Percentiles rank a stretch among this genome's conserved stretches.
Evolutionary conservation across 768 basidiomycete genomes (phyloP).

Genomic region (Lanmaoa pseudosensibilis): DNA sequence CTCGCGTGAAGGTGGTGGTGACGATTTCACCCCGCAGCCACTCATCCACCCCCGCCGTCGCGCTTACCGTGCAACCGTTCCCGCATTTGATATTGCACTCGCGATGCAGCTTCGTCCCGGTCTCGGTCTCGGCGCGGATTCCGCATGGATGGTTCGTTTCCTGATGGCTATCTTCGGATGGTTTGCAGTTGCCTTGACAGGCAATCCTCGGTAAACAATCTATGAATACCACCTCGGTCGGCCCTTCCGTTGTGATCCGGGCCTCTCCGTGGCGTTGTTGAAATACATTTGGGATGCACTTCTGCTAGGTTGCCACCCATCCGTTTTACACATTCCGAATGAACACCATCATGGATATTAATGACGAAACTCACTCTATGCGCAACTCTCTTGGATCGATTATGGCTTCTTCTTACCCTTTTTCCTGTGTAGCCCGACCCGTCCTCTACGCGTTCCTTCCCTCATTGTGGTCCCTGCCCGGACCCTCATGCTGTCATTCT

Average conservation of each 20-base stretch:
- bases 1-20: neutral
- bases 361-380: conserved; percentile 4
- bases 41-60: conserved; percentile 25
- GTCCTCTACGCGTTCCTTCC: neutral
- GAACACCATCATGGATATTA: conserved; percentile 5
- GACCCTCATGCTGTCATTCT: neutral
- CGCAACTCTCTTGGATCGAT: conserved; percentile 3
- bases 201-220: conserved; percentile 27
- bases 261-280: conserved; percentile 3
- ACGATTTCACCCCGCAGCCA: conserved; percentile 8
- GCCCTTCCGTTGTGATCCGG: neutral
- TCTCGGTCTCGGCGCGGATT: conserved; percentile 66
- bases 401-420: neutral
- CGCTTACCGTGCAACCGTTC: conserved; percentile 43
- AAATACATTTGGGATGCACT: neutral
- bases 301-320: neutral
- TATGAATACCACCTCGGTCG: neutral
- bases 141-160: conserved; percentile 78
- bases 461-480: neutral
- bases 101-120: conserved; percentile 79
- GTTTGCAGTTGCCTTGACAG: conserved; percentile 60
- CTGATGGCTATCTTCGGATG: conserved; percentile 80
- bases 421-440: neutral
- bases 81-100: conserved; percentile 61
- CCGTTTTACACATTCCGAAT: conserved; percentile 1